Evolutionary conservation across 1,284 basidiomycete species (phyloP).

Genomic region (Bjerkandera adusta): DNA sequence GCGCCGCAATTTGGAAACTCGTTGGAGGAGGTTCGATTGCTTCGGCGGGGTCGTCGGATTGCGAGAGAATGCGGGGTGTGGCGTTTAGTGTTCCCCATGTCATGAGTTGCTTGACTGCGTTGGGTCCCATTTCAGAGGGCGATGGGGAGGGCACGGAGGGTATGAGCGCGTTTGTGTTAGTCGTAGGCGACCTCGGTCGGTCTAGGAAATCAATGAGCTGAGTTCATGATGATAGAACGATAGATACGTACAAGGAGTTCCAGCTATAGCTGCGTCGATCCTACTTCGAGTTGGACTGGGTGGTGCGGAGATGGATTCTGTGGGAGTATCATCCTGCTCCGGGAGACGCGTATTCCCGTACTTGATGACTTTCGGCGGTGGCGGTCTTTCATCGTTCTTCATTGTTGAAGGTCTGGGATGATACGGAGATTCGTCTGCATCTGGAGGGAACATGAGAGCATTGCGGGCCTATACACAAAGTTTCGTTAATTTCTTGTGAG

Average conservation of each 20-base stretch:
- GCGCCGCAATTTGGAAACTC: conserved; percentile 71
- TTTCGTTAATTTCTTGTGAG: background rate
- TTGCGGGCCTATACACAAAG: conserved; percentile 68
- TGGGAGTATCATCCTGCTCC: conserved; percentile 53
- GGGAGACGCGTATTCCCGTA: conserved; percentile 79
- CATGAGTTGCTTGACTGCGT: conserved; percentile 84
- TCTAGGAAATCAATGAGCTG: conserved; percentile 37
- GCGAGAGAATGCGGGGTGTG: conserved; percentile 81
- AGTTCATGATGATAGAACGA: conserved; percentile 9
- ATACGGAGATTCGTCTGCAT: conserved; percentile 84
- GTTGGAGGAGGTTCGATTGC: conserved; percentile 38
- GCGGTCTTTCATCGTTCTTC: conserved; percentile 35
- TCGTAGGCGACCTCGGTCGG: conserved; percentile 54
- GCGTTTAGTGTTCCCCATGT: conserved; percentile 90
- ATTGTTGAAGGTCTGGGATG: conserved; percentile 38
- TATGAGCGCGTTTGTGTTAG: conserved; percentile 67
- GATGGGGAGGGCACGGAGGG: conserved; percentile 86
- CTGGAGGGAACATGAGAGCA: conserved; percentile 89
- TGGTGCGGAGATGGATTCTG: conserved; percentile 51
- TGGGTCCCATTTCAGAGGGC: conserved; percentile 72
- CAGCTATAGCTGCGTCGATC: conserved; percentile 86
- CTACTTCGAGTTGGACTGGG: conserved; percentile 86
- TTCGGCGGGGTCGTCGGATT: conserved; percentile 52
- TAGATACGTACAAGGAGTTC: conserved; percentile 62
- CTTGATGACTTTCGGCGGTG: conserved; percentile 64